Base-by-base conservation (phyloP, 1,284 basidiomycete genomes). In the Cryptococcus neoformans region DNA sequence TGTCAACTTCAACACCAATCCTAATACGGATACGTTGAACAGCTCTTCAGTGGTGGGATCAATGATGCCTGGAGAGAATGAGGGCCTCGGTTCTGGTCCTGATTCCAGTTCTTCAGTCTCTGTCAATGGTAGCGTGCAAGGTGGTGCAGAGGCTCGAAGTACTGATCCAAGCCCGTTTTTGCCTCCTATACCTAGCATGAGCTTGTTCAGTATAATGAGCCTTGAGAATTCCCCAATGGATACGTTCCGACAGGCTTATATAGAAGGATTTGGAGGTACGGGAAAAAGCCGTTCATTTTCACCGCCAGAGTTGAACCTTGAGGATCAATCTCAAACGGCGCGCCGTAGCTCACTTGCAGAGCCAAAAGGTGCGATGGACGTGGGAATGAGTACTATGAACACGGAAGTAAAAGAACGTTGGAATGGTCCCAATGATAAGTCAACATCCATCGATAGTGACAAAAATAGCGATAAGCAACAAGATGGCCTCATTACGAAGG, bases 151-250 rank as follows among this genome's bases (percentile, higher is more conserved):
- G 21, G 21, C 21, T 21, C 21, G 21, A 21, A 21, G 21, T 21
- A 21, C 21, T 21, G 21, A 21, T 21, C 21, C 21, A 21, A 21
- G 21, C 21, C 21, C 21, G 21, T 21, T 21, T 54, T 62, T 3
- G 53, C 68, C 9, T 3, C 73, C 74, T 0, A 46, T 76, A 17
- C 68, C 69, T 47, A 63, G 65, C 50, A 66, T 74, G 21, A 54
- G 65, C 0, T 57, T 76, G 11, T 76, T 76, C 44, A 70, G 73
- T 2, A 68, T 63, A 2, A 39, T 73, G 16, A 58, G 60, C 35
- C 56, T 72, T 28, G 72, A 72, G 10, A 51, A n/a, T 9, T 61
- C 51, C 10, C 60, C 53, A 9, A 38, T 21, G 4, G 63, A 58
- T 10, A 46, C 50, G 8, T 49, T 51, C 11, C 55, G 16, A 44